These are phyloP conservation scores for Komagataella phaffii DNA, from an alignment of 805 yeast species.

Conservation along the genomic window DNA sequence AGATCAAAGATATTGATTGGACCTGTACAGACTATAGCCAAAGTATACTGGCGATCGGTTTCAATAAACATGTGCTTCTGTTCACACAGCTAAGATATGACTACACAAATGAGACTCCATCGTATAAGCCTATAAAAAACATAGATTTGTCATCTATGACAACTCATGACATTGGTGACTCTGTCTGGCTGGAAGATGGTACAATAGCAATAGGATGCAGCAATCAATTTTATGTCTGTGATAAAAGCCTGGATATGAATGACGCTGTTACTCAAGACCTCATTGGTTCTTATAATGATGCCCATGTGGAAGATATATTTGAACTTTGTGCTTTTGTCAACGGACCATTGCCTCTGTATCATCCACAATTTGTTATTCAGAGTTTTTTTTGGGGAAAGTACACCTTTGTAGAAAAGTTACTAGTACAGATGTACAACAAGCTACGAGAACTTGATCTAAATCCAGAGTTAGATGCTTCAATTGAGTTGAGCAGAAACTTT, in stretches of 20 bases:
- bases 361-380: constrained; percentile 81
- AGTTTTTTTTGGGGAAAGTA: constrained; percentile 49
- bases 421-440: constrained; percentile 36
- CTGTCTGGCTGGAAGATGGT: constrained; percentile 75
- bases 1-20: constrained; percentile 76
- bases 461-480: constrained; percentile 7
- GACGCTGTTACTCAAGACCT: constrained; percentile 40
- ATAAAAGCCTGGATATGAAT: constrained; percentile 41
- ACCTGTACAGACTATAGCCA: constrained; percentile 53
- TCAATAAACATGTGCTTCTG: constrained; percentile 42
- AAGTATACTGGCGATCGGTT: constrained; percentile 74
- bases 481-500: neutral
- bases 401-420: constrained; percentile 38
- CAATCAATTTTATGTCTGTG: constrained; percentile 77
- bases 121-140: constrained; percentile 64
- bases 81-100: constrained; percentile 82
- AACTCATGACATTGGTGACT: constrained; percentile 75
- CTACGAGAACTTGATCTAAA: constrained; percentile 41
- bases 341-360: constrained; percentile 84
- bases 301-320: constrained; percentile 27
- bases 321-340: constrained; percentile 67
- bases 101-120: constrained; percentile 68
- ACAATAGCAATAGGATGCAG: constrained; percentile 77
- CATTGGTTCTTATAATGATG: constrained; percentile 39
- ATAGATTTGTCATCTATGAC: constrained; percentile 63